phyloP scores from a whole-genome alignment of 768 basidiomycete genomes.

The Cystoderma amianthinum region DNA sequence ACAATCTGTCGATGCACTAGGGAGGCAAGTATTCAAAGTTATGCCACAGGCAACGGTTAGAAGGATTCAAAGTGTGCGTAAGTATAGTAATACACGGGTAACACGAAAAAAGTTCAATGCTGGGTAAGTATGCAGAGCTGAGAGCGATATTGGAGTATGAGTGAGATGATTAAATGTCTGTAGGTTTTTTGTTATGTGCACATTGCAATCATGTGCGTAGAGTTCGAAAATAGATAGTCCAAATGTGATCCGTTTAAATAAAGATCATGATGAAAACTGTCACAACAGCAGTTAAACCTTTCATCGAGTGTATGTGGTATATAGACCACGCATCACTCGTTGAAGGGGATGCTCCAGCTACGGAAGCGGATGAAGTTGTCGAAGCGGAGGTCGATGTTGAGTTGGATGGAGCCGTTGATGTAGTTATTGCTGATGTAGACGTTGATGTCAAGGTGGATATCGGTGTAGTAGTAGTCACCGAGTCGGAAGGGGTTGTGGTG shows the following conservation, averaged over 20 bases:
- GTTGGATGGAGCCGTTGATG: slow-evolving; percentile 8
- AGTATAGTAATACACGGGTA: background rate
- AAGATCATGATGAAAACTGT: slow-evolving; percentile 8
- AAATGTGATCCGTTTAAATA: slow-evolving; percentile 1
- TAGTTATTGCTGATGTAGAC: slow-evolving; percentile 7
- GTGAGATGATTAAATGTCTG: background rate
- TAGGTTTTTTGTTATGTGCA: background rate
- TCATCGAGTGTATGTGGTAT: slow-evolving; percentile 8
- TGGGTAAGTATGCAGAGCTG: no score
- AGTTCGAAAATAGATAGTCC: no score
- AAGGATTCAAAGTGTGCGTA: no score
- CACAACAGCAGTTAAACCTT: slow-evolving; percentile 8
- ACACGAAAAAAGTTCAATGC: no score
- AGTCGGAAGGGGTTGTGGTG: background rate
- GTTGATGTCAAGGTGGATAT: slow-evolving; percentile 4
- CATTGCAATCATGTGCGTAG: background rate
- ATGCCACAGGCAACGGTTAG: no score
- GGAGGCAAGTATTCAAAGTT: no score
- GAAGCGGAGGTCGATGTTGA: slow-evolving; percentile 1
- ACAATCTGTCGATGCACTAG: no score
- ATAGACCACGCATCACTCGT: slow-evolving; percentile 20
- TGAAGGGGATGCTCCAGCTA: slow-evolving; percentile 6
- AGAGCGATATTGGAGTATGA: no score
- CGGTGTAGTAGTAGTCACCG: slow-evolving; percentile 11
- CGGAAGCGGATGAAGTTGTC: slow-evolving; percentile 8